A percentile compares a stretch with the other conserved stretches of the same genome.
Conservation (phyloP, 768 basidiomycete genomes). For the Pisolithus microcarpus region DNA sequence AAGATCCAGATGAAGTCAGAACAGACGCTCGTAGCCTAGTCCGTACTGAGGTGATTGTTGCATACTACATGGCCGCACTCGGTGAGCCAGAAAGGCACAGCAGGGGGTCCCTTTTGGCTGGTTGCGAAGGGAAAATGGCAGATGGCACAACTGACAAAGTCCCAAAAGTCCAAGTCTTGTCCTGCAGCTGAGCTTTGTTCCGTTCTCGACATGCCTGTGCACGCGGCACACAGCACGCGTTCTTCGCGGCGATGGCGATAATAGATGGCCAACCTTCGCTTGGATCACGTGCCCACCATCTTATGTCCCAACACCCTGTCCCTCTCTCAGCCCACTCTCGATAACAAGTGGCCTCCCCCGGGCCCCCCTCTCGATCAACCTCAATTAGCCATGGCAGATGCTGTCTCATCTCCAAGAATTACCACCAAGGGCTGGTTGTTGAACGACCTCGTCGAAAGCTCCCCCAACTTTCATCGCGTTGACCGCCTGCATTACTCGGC, state of each 20-base stretch:
- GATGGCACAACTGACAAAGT: constrained; percentile 63
- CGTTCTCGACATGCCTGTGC: constrained; percentile 5
- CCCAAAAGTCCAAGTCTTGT: constrained; percentile 63
- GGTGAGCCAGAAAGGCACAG: constrained; percentile 80
- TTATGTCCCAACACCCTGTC: neutral
- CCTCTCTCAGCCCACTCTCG: neutral
- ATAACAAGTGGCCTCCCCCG: neutral
- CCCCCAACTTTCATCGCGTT: constrained; percentile 38
- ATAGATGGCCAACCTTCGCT: neutral
- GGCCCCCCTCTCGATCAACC: neutral
- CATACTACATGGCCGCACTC: constrained; percentile 85
- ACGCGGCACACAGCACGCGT: constrained; percentile 2
- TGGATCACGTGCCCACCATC: neutral
- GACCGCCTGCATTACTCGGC: constrained; percentile 29
- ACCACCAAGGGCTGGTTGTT: constrained; percentile 50
- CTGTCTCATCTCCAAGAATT: constrained; percentile 11
- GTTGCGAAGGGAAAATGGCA: constrained; percentile 63
- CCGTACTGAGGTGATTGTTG: constrained; percentile 73
- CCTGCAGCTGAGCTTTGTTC: constrained; percentile 5
- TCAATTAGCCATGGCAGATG: neutral
- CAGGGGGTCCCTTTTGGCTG: constrained; percentile 40
- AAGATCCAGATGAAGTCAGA: constrained; percentile 8
- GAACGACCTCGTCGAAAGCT: constrained; percentile 29
- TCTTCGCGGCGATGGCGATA: neutral
- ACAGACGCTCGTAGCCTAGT: too few species aligned